These are phyloP conservation scores for Psilocybe subaeruginosa DNA, from an alignment of 768 basidiomycete genomes.

Conservation along the genomic window DNA sequence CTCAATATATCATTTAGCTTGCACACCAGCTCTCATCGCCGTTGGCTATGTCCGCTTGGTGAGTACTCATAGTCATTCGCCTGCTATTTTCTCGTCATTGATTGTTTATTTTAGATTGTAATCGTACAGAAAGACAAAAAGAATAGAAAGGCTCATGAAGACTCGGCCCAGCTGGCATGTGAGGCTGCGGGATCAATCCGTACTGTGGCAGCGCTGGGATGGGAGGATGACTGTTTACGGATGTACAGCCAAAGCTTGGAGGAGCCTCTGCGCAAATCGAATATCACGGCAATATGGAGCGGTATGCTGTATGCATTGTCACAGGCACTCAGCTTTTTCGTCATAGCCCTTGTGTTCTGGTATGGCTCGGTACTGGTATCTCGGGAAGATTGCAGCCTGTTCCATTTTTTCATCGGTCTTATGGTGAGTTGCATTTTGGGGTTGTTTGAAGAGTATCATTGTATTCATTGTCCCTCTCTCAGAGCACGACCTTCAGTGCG, in stretches of 20 bases:
- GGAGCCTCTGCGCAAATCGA: conserved; percentile 66
- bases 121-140: conserved; percentile 86
- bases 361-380: conserved; percentile 70
- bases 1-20: conserved; percentile 43
- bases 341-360: conserved; percentile 86
- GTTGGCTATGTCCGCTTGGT: conserved; percentile 85
- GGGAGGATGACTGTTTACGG: conserved; percentile 79
- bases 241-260: conserved; percentile 74
- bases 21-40: conserved; percentile 69
- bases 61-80: conserved; percentile 17
- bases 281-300: conserved; percentile 64
- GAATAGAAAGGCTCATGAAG: conserved; percentile 80
- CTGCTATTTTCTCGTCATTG: no score
- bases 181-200: conserved; percentile 90
- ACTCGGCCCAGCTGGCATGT: conserved; percentile 86
- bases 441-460: no score
- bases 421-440: conserved; percentile 52
- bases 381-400: conserved; percentile 49
- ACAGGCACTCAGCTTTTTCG: conserved; percentile 74
- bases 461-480: background rate
- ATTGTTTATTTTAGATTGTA: conserved; percentile 49
- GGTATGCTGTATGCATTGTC: conserved; percentile 73
- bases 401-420: conserved; percentile 80
- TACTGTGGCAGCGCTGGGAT: conserved; percentile 86
- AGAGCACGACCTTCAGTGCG: conserved; percentile 77